Evolutionary conservation across 257 asterid species (phyloP).

Genomic region (Lithospermum erythrorhizon): DNA sequence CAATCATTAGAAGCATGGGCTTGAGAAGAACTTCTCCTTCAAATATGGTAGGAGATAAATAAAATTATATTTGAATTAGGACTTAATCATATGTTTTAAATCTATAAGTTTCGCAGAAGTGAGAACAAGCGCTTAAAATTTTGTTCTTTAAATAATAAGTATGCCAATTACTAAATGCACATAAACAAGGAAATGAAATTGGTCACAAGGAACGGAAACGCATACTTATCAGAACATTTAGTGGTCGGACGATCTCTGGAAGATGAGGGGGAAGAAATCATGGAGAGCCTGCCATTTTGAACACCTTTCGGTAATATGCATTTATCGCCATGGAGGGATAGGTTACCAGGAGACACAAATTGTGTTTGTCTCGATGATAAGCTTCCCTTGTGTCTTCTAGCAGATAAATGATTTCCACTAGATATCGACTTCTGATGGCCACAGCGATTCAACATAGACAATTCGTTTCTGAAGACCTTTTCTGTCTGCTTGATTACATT

Average conservation of each 20-base stretch:
- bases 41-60: background rate
- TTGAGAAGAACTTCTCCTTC: slow-evolving; percentile 14
- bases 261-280: slow-evolving; percentile 21
- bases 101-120: background rate
- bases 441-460: slow-evolving; percentile 23
- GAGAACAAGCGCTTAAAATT: background rate
- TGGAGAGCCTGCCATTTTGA: slow-evolving; percentile 19
- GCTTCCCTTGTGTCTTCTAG: slow-evolving; percentile 19
- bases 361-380: slow-evolving; percentile 34
- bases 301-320: slow-evolving; percentile 20
- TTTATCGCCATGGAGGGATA: slow-evolving; percentile 25
- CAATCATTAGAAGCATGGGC: slow-evolving; percentile 8
- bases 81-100: background rate
- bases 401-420: slow-evolving; percentile 13
- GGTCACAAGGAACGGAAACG: slow-evolving; percentile 6
- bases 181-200: background rate
- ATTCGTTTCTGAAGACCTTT: slow-evolving; percentile 31
- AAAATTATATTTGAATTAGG: background rate
- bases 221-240: slow-evolving; percentile 33
- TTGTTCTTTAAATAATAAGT: background rate
- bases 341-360: slow-evolving; percentile 33
- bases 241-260: slow-evolving; percentile 21
- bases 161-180: background rate
- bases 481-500: slow-evolving; percentile 28
- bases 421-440: slow-evolving; percentile 18